Base-by-base conservation (phyloP, 139 green algal genomes). In the Auxenochlorella pyrenoidosa region DNA sequence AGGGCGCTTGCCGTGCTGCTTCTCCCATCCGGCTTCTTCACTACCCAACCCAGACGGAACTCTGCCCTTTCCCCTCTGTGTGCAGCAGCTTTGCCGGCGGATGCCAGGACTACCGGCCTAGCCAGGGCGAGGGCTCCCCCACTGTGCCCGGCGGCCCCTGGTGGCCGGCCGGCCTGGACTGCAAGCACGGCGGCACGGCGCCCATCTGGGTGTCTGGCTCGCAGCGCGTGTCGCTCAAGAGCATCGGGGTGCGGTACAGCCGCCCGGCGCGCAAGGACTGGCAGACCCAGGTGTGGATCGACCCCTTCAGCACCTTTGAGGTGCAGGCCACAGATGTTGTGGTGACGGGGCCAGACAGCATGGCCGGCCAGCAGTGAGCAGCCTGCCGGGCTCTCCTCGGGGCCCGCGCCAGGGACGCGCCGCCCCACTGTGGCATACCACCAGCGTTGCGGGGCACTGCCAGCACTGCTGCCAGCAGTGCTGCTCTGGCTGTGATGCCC, bases 101-200 rank as follows among this genome's bases (percentile, higher is more conserved):
- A 21, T 41, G 54, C 36, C 85, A 80, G 63, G 85, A 88, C 73
- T 70, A 51, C 30, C 84, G 84, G 2, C 84, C 84, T 19, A 78
- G 71, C 71, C 41, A 13, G 38, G 43, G 43, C 21, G 38, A 15
- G 18, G 41, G 22, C 38, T 19, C n/a, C 4, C 71, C 71, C 38
- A 8, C 22, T 0, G 71, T 36, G 34, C 19, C 71, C 21, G 38
- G 34, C n/a, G 71, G 34, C 21, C 30, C 71, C 71, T 78, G 71
- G 38, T 68, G 59, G 79, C 59, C 60, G 21, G 28, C 43, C 21
- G 79, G 79, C n/a, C 79, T 85, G 79, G 59, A 75, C 38, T 70
- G 58, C 79, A 75, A 26, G 34, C 60, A 41, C 51, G 54, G 40
- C 79, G n/a, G 38, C 24, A 85, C 32, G 8, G 79, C 59, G 1